phyloP scores from a whole-genome alignment of 2,329 filamentous ascomycete species.

The Clathrospora elynae region DNA sequence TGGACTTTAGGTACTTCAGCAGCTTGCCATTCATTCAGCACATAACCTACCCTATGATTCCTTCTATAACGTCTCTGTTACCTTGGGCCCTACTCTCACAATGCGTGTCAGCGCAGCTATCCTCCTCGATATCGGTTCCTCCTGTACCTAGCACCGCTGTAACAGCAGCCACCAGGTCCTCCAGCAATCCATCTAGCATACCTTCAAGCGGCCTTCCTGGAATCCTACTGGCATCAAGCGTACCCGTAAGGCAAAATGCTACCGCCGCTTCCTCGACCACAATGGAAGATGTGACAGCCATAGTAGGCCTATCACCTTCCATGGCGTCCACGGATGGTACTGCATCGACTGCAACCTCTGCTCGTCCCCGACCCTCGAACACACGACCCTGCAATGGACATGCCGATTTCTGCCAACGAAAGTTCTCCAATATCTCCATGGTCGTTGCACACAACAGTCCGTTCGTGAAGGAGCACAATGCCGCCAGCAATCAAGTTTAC shows the following conservation, averaged over 20 bases:
- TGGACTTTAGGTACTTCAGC: constrained; percentile 7
- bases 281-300: constrained; percentile 22
- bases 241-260: constrained; percentile 18
- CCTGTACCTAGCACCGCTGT: constrained; percentile 18
- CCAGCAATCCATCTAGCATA: not conserved
- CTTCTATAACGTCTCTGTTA: constrained; percentile 9
- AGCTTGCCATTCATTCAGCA: constrained; percentile 17
- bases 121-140: constrained; percentile 9
- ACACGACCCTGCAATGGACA: constrained; percentile 44
- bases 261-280: constrained; percentile 18
- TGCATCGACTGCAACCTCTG: constrained; percentile 14
- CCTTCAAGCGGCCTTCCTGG: constrained; percentile 4
- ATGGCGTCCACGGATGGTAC: constrained; percentile 17
- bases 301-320: constrained; percentile 22
- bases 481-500: constrained; percentile 41
- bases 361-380: constrained; percentile 27
- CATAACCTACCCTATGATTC: constrained; percentile 21
- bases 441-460: constrained; percentile 47
- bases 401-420: constrained; percentile 41
- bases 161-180: not conserved
- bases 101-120: constrained; percentile 22
- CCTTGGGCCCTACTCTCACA: constrained; percentile 10
- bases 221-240: constrained; percentile 6
- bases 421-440: constrained; percentile 44
- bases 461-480: constrained; percentile 37